A percentile compares a stretch with the other conserved stretches of the same genome.
These are phyloP conservation scores for Fusarium pseudonygamai DNA, from an alignment of 2,329 filamentous ascomycete species.

Conservation along the genomic window DNA sequence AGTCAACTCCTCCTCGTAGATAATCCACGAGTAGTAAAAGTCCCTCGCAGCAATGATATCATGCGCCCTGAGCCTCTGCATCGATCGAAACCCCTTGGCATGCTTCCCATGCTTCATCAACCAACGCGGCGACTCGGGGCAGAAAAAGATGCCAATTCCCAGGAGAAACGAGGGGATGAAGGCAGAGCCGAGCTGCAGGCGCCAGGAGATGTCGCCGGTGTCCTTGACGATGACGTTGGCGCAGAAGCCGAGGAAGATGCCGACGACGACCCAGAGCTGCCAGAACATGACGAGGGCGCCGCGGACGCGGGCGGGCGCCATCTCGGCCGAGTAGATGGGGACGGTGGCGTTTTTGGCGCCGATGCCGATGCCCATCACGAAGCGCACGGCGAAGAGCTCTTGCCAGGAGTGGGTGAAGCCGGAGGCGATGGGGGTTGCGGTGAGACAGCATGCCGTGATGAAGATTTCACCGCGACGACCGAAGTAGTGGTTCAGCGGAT, in stretches of 20 bases:
- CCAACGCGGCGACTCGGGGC: slow-evolving; percentile 70
- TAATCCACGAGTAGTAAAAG: slow-evolving; percentile 60
- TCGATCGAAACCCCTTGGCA: slow-evolving; percentile 64
- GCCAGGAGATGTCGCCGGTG: slow-evolving; percentile 64
- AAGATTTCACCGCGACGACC: slow-evolving; percentile 75
- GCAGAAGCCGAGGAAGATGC: slow-evolving; percentile 56
- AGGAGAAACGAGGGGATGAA: slow-evolving; percentile 63
- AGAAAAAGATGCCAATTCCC: slow-evolving; percentile 67
- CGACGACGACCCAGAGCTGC: slow-evolving; percentile 57
- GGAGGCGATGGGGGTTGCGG: slow-evolving; percentile 53
- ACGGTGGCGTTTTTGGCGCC: slow-evolving; percentile 71
- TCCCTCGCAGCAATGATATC: slow-evolving; percentile 66
- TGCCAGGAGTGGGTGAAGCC: slow-evolving; percentile 70
- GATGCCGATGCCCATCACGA: slow-evolving; percentile 74
- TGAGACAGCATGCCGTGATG: slow-evolving; percentile 59
- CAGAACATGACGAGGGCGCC: slow-evolving; percentile 84
- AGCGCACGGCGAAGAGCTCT: slow-evolving; percentile 71
- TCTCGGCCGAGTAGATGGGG: slow-evolving; percentile 79
- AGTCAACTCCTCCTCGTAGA: slow-evolving; percentile 46
- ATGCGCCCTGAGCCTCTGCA: slow-evolving; percentile 58
- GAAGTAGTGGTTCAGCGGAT: slow-evolving; percentile 70
- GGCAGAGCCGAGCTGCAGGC: slow-evolving; percentile 70
- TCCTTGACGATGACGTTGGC: slow-evolving; percentile 65
- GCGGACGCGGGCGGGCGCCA: slow-evolving; percentile 70
- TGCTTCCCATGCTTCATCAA: slow-evolving; percentile 71